Evolutionary conservation across 2,329 filamentous ascomycete genomes (phyloP), one percentile per base, ranked within the genome.

Genomic region (Helotiales sp.): DNA sequence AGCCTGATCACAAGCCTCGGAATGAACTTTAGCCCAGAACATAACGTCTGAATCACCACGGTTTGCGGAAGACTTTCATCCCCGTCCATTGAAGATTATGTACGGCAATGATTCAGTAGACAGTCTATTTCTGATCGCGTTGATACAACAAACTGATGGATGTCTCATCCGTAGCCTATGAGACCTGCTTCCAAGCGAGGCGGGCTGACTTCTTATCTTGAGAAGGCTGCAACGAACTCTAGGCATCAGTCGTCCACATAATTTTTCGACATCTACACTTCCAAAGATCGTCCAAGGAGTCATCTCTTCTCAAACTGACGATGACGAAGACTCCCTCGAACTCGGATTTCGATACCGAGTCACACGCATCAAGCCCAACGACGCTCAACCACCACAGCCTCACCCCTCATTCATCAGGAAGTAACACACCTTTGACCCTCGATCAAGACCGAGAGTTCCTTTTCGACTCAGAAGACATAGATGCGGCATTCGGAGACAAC

Each of bases 401-500:
- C 13, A 52, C 52, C 13, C 53, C 57, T 5, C 25, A 33, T 15
- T 52, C 57, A 13, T 55, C 47, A 15, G 52, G 57, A 25, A 40
- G 52, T 2, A 48, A 40, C 19, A 59, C 57, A 10, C 57, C 57
- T 5, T 52, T 27, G 13, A 59, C 57, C 0, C 30, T 44, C 19
- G 48, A 55, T 25, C 40, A 52, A 3, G 57, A 55, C 8, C 27
- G 50, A 6, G 33, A 47, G 9, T 9, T 42, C n/a, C 22, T 52
- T 5, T 59, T 59, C 19, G 57, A 53, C n/a, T 34, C 49, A n/a
- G n/a, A 29, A 7, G 25, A 52, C 17, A 9, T 50, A 13, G 31
- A 56, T 19, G 53, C 15, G 1, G 25, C 29, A 7, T 48, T 48
- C 27, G 25, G 17, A 8, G 15, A 30, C 4, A 19, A 29, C 2